A percentile compares a stretch with the other conserved stretches of the same genome.
Evolutionary conservation across 2,329 filamentous ascomycete species (phyloP).

Genomic region (Diatrype stigma): DNA sequence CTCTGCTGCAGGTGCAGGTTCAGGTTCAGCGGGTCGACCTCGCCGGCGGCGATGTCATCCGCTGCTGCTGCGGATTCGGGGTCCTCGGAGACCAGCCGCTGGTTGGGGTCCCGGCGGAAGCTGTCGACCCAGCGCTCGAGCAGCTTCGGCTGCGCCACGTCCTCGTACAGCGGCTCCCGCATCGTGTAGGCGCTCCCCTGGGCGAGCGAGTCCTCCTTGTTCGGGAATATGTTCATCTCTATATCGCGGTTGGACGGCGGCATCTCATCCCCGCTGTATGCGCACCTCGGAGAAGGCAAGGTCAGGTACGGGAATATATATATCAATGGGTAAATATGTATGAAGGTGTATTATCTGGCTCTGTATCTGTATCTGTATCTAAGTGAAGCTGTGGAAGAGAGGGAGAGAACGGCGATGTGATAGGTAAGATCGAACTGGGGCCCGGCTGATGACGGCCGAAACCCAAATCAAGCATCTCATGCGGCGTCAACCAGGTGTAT

Average conservation of each 20-base stretch:
- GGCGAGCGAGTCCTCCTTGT: constrained; percentile 54
- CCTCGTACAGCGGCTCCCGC: constrained; percentile 45
- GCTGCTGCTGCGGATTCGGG: too few relatives aligned
- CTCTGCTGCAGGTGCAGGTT: too few relatives aligned
- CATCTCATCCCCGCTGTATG: constrained; percentile 29
- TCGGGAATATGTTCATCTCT: constrained; percentile 54
- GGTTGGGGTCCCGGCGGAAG: constrained; percentile 58
- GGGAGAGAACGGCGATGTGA: background rate
- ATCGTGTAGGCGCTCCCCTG: constrained; percentile 48
- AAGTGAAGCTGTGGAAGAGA: background rate
- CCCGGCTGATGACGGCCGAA: background rate
- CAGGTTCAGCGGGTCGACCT: constrained; percentile 23
- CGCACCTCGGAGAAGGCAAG: too few relatives aligned
- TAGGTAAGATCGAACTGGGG: background rate
- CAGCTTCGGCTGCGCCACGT: constrained; percentile 28
- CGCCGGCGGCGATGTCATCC: constrained; percentile 23
- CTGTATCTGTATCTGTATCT: background rate
- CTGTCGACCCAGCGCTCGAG: constrained; percentile 50
- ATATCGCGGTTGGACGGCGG: constrained; percentile 31
- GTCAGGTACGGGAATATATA: too few relatives aligned
- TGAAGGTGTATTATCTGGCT: too few relatives aligned
- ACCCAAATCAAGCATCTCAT: background rate
- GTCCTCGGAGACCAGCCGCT: constrained; percentile 43
- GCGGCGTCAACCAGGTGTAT: background rate
- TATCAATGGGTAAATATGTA: too few relatives aligned